Evolutionary conservation across 163 green algal species (phyloP).

Genomic region (Scenedesmus sp.): DNA sequence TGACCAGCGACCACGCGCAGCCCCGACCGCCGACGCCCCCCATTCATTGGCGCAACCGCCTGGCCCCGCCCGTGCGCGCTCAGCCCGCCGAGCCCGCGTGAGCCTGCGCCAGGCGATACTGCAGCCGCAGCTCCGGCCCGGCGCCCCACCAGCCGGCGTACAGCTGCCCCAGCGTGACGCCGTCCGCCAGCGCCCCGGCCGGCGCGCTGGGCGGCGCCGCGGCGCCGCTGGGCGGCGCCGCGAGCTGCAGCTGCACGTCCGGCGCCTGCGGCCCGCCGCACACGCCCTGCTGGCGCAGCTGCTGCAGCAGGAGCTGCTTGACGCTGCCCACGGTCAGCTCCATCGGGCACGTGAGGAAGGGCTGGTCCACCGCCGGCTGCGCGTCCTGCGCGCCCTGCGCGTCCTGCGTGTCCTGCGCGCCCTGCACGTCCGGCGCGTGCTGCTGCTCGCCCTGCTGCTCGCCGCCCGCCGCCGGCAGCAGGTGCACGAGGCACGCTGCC

Average conservation of each 20-base stretch:
- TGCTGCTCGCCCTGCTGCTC: slow-evolving; percentile 25
- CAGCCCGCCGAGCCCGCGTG: no score
- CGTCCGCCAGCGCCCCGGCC: slow-evolving; percentile 10
- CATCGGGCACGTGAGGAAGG: slow-evolving; percentile 19
- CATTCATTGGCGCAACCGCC: no score
- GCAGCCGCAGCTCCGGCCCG: slow-evolving; percentile 15
- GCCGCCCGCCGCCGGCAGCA: background rate
- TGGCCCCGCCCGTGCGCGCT: no score
- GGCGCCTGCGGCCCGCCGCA: background rate
- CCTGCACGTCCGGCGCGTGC: background rate
- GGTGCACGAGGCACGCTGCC: slow-evolving; percentile 11
- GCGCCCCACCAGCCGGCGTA: slow-evolving; percentile 1
- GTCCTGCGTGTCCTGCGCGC: background rate
- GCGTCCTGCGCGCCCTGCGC: background rate
- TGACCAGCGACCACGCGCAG: no score
- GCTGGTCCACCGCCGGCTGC: background rate
- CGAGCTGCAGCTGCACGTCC: slow-evolving; percentile 15
- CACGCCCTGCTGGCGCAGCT: slow-evolving; percentile 29
- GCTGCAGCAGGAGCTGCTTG: slow-evolving; percentile 31
- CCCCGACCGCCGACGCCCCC: no score
- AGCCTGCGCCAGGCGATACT: slow-evolving; percentile 27
- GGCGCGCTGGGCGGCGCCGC: background rate
- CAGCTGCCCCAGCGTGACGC: slow-evolving; percentile 25
- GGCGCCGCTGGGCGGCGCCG: background rate
- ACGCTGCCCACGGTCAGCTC: background rate